A percentile compares a stretch with the other conserved stretches of the same genome.
phyloP scores from a whole-genome alignment of 805 yeast genomes.

The Sungouiella blattae region DNA sequence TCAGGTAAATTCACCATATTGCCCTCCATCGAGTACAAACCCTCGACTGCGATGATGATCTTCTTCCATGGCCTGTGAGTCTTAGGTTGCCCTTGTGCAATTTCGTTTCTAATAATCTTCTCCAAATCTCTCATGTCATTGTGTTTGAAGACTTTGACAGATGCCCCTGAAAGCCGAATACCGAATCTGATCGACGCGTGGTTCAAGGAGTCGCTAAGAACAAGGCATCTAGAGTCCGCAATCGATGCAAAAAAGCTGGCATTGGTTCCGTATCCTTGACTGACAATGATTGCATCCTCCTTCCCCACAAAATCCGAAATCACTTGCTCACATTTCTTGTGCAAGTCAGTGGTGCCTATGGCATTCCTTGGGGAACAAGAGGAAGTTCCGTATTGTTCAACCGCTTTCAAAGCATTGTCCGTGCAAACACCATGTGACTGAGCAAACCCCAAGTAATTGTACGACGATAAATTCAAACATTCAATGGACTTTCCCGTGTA shows the following conservation, averaged over 20 bases:
- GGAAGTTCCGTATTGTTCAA: conserved; percentile 71
- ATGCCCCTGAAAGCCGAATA: conserved; percentile 86
- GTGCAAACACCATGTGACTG: conserved; percentile 93
- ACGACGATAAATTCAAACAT: conserved; percentile 83
- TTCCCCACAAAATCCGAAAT: conserved; percentile 87
- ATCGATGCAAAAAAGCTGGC: conserved; percentile 81
- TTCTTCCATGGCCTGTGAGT: conserved; percentile 96
- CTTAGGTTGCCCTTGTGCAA: conserved; percentile 91
- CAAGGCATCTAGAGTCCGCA: conserved; percentile 82
- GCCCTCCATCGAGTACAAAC: conserved; percentile 91
- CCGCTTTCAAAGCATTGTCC: conserved; percentile 60
- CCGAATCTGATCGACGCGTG: conserved; percentile 97
- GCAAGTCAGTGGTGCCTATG: conserved; percentile 76
- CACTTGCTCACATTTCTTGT: conserved; percentile 65
- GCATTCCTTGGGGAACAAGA: conserved; percentile 73
- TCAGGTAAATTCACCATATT: conserved; percentile 79
- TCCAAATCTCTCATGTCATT: conserved; percentile 84
- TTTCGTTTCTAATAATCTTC: conserved; percentile 72
- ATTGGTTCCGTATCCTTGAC: conserved; percentile 96
- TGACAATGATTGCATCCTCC: conserved; percentile 79
- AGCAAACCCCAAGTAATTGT: conserved; percentile 95
- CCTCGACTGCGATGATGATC: conserved; percentile 83
- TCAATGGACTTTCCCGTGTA: conserved; percentile 74
- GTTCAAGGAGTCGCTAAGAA: conserved; percentile 89
- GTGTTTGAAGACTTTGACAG: conserved; percentile 87